These are phyloP conservation scores for Gnaphalium uliginosum DNA, from an alignment of 129 eudicot genomes.

Conservation along the genomic window DNA sequence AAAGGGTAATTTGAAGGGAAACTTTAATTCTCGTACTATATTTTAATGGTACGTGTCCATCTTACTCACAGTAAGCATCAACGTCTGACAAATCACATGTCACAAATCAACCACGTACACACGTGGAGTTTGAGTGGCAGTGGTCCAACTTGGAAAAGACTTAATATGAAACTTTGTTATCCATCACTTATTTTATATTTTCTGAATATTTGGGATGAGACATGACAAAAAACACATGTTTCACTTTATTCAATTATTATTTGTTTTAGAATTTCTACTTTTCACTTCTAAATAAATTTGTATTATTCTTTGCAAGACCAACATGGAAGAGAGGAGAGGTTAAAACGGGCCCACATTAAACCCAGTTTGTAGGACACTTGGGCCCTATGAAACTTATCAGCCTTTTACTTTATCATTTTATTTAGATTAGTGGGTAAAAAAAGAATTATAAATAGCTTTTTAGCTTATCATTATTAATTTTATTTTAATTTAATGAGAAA, in stretches of 20 bases:
- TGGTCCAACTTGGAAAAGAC: too few species aligned
- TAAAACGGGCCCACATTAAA: constrained; percentile 24
- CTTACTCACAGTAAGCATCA: too few species aligned
- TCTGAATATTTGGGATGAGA: constrained; percentile 3
- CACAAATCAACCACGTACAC: too few species aligned
- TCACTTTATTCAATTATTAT: not conserved
- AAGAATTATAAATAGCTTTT: too few species aligned
- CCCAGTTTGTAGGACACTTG: constrained; percentile 16
- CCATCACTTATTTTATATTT: not conserved
- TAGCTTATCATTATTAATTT: too few species aligned
- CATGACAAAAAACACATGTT: constrained; percentile 13
- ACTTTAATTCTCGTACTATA: too few species aligned
- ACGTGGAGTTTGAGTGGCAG: too few species aligned
- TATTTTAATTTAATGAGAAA: too few species aligned
- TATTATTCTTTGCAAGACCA: constrained; percentile 18
- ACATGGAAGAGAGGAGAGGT: constrained; percentile 9
- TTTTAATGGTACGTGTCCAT: too few species aligned
- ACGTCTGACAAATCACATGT: too few species aligned
- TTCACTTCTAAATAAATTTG: not conserved
- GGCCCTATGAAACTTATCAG: constrained; percentile 23
- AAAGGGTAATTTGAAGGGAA: too few species aligned
- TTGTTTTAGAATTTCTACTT: not conserved
- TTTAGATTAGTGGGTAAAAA: too few species aligned
- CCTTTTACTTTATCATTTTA: constrained; percentile 6
- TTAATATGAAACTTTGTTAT: not conserved